Base-by-base conservation (phyloP, 257 asterid species). In the Henckelia pumila region DNA sequence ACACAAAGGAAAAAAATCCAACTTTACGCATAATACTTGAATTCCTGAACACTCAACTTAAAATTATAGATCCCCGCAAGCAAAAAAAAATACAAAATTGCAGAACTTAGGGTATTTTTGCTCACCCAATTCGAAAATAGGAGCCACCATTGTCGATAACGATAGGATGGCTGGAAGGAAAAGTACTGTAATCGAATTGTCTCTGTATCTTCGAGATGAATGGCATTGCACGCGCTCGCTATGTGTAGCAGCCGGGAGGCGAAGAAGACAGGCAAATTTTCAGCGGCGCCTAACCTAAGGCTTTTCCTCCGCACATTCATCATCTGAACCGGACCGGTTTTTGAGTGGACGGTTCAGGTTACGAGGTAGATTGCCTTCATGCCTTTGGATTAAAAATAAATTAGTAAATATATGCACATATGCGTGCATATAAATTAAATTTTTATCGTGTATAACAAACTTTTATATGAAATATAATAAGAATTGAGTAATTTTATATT, bases 111-210 rank as follows among this genome's bases (percentile, higher is more conserved):
- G 80, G 68, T 77, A 71, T 22, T 64, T 63, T 21, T 2, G 30
- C 24, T 50, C 81, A 94, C 99, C 97, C 99, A 73, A 94, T 87
- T 35, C 99, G 97, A 71, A 90, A 94, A 75, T 91, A 88, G 75
- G 97, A 91, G 71, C 84, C 95, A 61, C 99, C 99, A 75, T 91
- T 94, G 87, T 94, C 97, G 75, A 94, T 91, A 64, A 94, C 99
- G 44, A 94, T 94, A 59, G 99, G 96, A n/a, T 79, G 83, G 49
- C 57, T 37, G 1, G 97, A 72, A 80, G 85, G 68, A 77, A 90
- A 91, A 24, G 68, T 69, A 53, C 86, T 79, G 20, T 44, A 44
- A 16, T 44, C 53, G 20, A 20, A 44, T 14, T 44, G 53, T 44
- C 53, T 44, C 53, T 44, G 53, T 44, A 44, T 44, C 53, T 16